phyloP scores from a whole-genome alignment of 352 stramenopile genomes.

The Thraustotheca clavata region DNA sequence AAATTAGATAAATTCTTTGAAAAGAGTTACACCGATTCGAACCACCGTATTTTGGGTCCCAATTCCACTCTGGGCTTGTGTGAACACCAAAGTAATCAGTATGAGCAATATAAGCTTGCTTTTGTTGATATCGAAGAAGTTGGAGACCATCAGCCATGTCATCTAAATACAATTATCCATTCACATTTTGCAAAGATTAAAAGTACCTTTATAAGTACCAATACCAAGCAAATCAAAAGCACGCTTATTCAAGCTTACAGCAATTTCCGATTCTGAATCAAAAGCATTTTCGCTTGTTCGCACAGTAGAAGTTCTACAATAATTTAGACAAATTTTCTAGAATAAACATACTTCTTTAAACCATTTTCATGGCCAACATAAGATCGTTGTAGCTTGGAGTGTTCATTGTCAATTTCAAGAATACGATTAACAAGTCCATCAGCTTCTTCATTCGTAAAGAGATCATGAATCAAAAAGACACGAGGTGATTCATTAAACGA shows the following conservation, averaged over 20 bases:
- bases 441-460: conserved; percentile 34
- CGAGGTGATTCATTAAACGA: conserved; percentile 25
- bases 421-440: conserved; percentile 31
- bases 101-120: conserved; percentile 69
- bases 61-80: conserved; percentile 26
- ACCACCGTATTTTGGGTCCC: conserved; percentile 26
- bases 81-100: conserved; percentile 53
- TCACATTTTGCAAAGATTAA: neutral
- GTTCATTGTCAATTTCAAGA: conserved; percentile 28
- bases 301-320: conserved; percentile 23
- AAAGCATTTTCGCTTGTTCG: conserved; percentile 33
- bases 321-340: conserved; percentile 22
- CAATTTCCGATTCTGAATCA: conserved; percentile 25
- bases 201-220: conserved; percentile 43
- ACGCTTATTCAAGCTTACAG: conserved; percentile 30
- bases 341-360: neutral
- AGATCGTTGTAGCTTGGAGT: conserved; percentile 12
- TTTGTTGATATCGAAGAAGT: conserved; percentile 73
- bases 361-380: neutral
- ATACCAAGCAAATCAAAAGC: conserved; percentile 58
- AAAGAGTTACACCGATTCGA: conserved; percentile 19
- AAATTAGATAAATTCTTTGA: neutral
- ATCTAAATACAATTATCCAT: neutral
- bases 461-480: conserved; percentile 35
- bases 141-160: conserved; percentile 71